phyloP scores from a whole-genome alignment of 2,329 filamentous ascomycete species.

The Triangularia setosa region DNA sequence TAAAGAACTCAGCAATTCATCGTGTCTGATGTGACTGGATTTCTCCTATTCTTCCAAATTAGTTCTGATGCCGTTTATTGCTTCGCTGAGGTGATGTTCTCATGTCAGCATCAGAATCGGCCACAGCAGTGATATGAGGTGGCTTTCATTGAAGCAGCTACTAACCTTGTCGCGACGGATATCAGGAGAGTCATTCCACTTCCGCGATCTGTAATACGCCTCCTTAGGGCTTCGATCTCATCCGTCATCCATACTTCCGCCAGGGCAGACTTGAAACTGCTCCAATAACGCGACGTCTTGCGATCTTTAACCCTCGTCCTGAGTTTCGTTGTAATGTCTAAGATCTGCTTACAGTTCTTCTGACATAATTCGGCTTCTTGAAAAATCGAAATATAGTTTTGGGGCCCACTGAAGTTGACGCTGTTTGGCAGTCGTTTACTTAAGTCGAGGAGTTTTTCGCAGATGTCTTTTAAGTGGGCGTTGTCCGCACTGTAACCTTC shows the following conservation, averaged over 20 bases:
- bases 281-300: background rate
- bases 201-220: background rate
- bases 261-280: background rate
- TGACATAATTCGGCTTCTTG: background rate
- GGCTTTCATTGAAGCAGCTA: too few relatives aligned
- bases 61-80: too few relatives aligned
- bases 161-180: background rate
- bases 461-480: background rate
- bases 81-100: too few relatives aligned
- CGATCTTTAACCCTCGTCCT: background rate
- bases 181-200: background rate
- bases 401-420: too few relatives aligned
- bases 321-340: background rate
- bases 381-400: too few relatives aligned
- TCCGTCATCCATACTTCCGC: background rate
- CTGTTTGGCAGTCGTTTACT: too few relatives aligned
- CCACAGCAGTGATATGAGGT: too few relatives aligned
- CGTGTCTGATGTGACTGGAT: too few relatives aligned
- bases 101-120: too few relatives aligned
- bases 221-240: background rate
- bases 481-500: background rate
- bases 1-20: too few relatives aligned
- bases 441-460: background rate
- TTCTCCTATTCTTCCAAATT: too few relatives aligned
- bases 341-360: background rate